phyloP scores from a whole-genome alignment of 106 monocot genomes.

The Xerophyta viscosa region DNA sequence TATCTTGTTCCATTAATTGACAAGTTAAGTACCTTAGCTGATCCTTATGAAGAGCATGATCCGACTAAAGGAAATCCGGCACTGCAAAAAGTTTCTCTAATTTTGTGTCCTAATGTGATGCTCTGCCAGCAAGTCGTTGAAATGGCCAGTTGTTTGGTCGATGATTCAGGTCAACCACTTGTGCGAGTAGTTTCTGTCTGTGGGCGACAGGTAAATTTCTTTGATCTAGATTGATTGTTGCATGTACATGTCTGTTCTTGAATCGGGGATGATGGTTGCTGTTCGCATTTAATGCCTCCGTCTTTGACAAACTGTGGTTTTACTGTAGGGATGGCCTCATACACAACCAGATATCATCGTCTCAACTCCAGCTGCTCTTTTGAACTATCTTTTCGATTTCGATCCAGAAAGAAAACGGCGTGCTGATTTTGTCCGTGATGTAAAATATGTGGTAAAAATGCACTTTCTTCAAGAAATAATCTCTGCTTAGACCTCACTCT shows the following conservation, averaged over 20 bases:
- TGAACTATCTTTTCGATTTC: conserved; percentile 74
- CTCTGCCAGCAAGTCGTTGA: conserved; percentile 89
- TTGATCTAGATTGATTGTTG: no score
- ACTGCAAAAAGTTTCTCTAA: conserved; percentile 27
- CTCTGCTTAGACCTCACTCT: no score
- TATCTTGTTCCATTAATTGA: conserved; percentile 84
- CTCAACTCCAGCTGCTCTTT: conserved; percentile 93
- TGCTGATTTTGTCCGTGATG: conserved; percentile 47
- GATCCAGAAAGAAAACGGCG: conserved; percentile 62
- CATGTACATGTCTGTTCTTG: no score
- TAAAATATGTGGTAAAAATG: conserved; percentile 69
- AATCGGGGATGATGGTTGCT: no score
- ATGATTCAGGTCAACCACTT: conserved; percentile 53
- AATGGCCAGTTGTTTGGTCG: conserved; percentile 66
- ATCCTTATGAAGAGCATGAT: conserved; percentile 6
- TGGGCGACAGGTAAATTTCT: conserved; percentile 58
- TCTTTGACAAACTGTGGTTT: no score
- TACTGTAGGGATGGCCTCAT: conserved; percentile 83
- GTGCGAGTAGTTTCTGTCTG: conserved; percentile 71
- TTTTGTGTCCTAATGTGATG: conserved; percentile 98
- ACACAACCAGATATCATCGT: conserved; percentile 70
- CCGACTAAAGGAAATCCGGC: conserved; percentile 8
- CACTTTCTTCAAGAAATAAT: no score
- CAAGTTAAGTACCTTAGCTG: conserved; percentile 23
- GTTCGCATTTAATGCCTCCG: no score